Percentiles rank a stretch among this genome's conserved stretches.
phyloP scores from a whole-genome alignment of 2,329 filamentous ascomycete genomes.

The Fusarium nisikadoi region DNA sequence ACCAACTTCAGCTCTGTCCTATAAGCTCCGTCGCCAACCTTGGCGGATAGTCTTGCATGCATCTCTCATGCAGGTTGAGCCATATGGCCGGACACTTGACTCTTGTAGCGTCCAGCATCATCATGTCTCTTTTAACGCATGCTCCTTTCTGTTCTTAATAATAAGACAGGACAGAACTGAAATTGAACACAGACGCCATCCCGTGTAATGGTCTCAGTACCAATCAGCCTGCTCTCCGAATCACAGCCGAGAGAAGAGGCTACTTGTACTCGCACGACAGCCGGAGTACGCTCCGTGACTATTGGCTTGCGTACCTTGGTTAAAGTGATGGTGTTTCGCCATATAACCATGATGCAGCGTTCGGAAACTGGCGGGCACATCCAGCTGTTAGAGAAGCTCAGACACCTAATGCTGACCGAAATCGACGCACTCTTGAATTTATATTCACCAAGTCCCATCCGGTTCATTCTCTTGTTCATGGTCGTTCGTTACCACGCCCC shows the following conservation, averaged over 20 bases:
- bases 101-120: background rate
- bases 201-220: conserved; percentile 39
- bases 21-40: background rate
- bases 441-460: conserved; percentile 21
- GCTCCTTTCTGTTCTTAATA: background rate
- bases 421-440: conserved; percentile 7
- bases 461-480: conserved; percentile 41
- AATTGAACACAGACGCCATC: conserved; percentile 35
- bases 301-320: conserved; percentile 17
- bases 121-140: background rate
- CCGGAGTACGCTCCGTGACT: conserved; percentile 27
- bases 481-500: conserved; percentile 22
- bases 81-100: background rate
- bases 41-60: conserved; percentile 4
- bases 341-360: conserved; percentile 26
- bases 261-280: conserved; percentile 38
- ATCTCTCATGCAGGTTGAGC: background rate
- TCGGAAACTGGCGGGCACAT: conserved; percentile 12
- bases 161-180: conserved; percentile 20
- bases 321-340: conserved; percentile 15
- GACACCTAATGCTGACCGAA: background rate
- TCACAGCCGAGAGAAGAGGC: conserved; percentile 36
- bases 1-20: background rate
- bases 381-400: conserved; percentile 17
- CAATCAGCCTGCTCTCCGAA: conserved; percentile 34